Evolutionary conservation across 2,329 filamentous ascomycete genomes (phyloP), one percentile per base, ranked within the genome.

Genomic region (Diaporthe caulivora): DNA sequence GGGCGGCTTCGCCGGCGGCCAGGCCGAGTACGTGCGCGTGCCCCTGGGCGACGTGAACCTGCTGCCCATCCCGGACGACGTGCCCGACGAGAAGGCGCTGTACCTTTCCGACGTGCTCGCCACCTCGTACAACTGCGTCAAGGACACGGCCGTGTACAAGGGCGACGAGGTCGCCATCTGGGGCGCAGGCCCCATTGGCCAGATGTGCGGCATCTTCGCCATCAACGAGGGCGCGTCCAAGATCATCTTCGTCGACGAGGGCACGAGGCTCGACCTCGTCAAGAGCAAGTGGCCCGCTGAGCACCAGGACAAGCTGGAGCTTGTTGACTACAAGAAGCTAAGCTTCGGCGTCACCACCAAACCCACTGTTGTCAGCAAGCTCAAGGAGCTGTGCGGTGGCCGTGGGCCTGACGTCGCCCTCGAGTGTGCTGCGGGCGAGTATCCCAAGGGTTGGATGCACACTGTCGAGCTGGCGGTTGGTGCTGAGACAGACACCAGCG

Each of bases 11-110:
- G 94, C 94, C 0, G 94, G 95, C 64, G 95, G 95, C 0, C 95
- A 97, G 82, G 93, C 94, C 5, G 95, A 97, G 83, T 97, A 95
- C 78, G 92, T 95, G 0, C 90, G 95, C 10, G 94, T 97, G 10
- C 94, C 95, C 0, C 89, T 92, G 40, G 95, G 91, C 37, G 93
- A 97, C 77, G 91, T 94, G 74, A 97, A 97, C 79, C 86, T 97
- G 29, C 87, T 97, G 17, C 91, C 92, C 78, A 90, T 97, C 8
- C 95, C 95, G 1, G 91, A 93, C 70, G 88, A 89, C 77, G 92
- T 97, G 0, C 93, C 94, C 0, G 95, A 97, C 79, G 95, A 97
- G 85, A 95, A 96, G 84, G 93, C 86, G 0, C 86, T 97, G 1
- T 97, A 91, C 81, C 87, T 97, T 1, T 95, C 93, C 1, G 95